A percentile compares a stretch with the other conserved stretches of the same genome.
Conservation (phyloP, 495 filamentous ascomycete species). For the Hypoxylon fuscum region DNA sequence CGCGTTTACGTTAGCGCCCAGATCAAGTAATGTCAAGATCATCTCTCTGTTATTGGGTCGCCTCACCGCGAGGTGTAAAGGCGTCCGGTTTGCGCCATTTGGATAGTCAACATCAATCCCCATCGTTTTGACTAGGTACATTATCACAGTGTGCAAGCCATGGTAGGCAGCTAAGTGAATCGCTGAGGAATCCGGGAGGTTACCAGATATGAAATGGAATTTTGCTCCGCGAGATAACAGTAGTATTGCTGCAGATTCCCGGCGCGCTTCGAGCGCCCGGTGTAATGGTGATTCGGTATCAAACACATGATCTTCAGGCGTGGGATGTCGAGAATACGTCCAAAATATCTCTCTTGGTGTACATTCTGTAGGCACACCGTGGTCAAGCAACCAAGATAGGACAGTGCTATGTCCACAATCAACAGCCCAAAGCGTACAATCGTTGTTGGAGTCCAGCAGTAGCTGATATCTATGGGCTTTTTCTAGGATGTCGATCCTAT, state of each 20-base stretch:
- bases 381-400: conserved; percentile 20
- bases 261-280: neutral
- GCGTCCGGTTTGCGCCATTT: neutral
- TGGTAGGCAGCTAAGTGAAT: conserved; percentile 9
- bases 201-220: neutral
- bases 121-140: conserved; percentile 13
- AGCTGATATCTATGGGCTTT: conserved; percentile 16
- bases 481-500: conserved; percentile 25
- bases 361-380: conserved; percentile 20
- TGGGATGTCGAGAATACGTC: neutral
- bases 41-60: neutral
- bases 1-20: conserved; percentile 19
- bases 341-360: too few species aligned
- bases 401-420: neutral
- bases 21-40: conserved; percentile 5
- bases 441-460: neutral
- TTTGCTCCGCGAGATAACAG: conserved; percentile 21
- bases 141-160: neutral
- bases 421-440: neutral
- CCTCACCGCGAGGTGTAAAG: conserved; percentile 10
- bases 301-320: neutral
- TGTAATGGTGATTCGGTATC: conserved; percentile 2
- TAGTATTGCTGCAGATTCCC: conserved; percentile 2
- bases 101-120: neutral
- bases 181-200: neutral